Evolutionary conservation across 108 stramenopile species (phyloP).

Genomic region (Mayamaea pseudoterrestris): DNA sequence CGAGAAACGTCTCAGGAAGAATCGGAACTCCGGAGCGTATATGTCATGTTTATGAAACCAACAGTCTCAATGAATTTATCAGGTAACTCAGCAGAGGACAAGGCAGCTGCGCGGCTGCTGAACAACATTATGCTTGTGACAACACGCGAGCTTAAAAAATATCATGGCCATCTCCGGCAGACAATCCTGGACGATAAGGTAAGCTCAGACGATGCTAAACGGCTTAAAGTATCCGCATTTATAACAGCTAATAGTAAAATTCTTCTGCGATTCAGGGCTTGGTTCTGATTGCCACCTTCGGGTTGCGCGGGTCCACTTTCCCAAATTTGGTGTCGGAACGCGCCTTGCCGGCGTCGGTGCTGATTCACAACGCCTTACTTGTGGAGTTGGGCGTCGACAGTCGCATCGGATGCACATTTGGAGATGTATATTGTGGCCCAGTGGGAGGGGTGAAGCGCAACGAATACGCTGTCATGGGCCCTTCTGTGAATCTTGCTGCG

Average conservation of each 20-base stretch:
- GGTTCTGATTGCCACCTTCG: slow-evolving; percentile 65
- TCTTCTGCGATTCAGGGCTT: no score
- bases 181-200: slow-evolving; percentile 76
- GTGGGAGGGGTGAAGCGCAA: slow-evolving; percentile 54
- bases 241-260: slow-evolving; percentile 20
- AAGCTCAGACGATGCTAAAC: background rate
- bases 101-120: slow-evolving; percentile 21
- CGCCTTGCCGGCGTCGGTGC: slow-evolving; percentile 43
- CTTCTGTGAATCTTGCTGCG: slow-evolving; percentile 64
- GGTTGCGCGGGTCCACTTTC: slow-evolving; percentile 59
- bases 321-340: slow-evolving; percentile 50
- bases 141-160: slow-evolving; percentile 29
- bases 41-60: slow-evolving; percentile 46
- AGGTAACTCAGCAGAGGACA: slow-evolving; percentile 5
- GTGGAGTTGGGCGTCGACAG: slow-evolving; percentile 39
- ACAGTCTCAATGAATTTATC: slow-evolving; percentile 6
- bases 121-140: slow-evolving; percentile 59
- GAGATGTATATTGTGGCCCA: slow-evolving; percentile 62
- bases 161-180: slow-evolving; percentile 55
- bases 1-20: slow-evolving; percentile 40
- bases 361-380: slow-evolving; percentile 40
- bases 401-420: slow-evolving; percentile 49
- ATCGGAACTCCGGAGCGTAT: slow-evolving; percentile 57
- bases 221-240: background rate
- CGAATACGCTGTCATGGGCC: slow-evolving; percentile 58